phyloP scores from a whole-genome alignment of 2,329 filamentous ascomycete species.

The Teratosphaeria pseudoeucalypti region DNA sequence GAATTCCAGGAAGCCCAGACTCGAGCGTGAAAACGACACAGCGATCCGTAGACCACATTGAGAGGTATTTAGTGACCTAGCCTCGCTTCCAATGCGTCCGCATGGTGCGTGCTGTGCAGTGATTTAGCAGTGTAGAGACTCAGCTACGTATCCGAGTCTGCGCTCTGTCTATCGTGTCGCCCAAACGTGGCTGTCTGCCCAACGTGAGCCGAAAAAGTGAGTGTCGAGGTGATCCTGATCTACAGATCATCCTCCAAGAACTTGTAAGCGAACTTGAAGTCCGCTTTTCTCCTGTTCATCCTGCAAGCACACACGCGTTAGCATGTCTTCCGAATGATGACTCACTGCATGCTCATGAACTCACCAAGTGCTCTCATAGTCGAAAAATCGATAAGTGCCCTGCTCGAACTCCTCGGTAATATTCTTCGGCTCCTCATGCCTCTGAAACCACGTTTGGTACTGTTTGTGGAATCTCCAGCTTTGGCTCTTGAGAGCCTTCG shows the following conservation, averaged over 20 bases:
- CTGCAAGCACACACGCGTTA: conserved; percentile 36
- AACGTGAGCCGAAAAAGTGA: neutral
- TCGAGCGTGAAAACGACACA: neutral
- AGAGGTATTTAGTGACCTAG: neutral
- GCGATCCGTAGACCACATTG: neutral
- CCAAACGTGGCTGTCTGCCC: neutral
- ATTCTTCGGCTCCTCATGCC: conserved; percentile 94
- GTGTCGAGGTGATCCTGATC: neutral
- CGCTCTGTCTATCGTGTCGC: neutral
- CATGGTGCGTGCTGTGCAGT: neutral
- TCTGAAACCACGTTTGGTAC: conserved; percentile 98
- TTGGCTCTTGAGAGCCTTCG: conserved; percentile 94
- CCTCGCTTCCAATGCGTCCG: neutral
- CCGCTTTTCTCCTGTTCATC: conserved; percentile 97
- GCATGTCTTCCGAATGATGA: neutral
- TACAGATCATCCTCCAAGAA: conserved; percentile 89
- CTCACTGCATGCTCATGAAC: conserved; percentile 25
- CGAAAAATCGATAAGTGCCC: conserved; percentile 97
- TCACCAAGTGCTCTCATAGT: conserved; percentile 98
- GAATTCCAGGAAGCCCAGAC: neutral
- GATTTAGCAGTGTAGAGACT: neutral
- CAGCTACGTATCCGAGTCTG: neutral
- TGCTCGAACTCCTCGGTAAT: conserved; percentile 99
- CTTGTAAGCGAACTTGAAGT: conserved; percentile 98
- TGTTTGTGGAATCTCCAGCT: conserved; percentile 99